Base-by-base conservation (phyloP, 495 filamentous ascomycete species). In the Lasiosphaeria ovina region DNA sequence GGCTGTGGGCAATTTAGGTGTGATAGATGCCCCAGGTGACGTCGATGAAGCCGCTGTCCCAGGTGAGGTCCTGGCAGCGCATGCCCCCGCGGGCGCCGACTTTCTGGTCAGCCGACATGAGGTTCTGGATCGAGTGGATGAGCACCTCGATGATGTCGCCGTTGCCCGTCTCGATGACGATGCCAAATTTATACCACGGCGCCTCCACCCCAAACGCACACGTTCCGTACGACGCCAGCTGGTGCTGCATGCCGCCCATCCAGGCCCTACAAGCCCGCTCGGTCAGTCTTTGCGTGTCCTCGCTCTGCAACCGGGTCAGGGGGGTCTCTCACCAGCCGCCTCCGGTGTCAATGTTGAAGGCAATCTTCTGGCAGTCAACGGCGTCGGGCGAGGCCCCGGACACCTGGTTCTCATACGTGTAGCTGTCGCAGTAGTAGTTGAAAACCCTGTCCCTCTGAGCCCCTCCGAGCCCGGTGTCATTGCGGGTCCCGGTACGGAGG, bases 141-240 rank as follows among this genome's bases (percentile, higher is more conserved):
- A 73, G 70, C 40, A 70, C 57, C 42, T 73, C 63, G 16, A 73
- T 52, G 51, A 72, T 66, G 53, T 73, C 65, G 62, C 69, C 64
- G 31, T 50, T 58, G 52, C 69, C 69, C 24, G 66, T 47, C 9
- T 57, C 7, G 57, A 64, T 68, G 12, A 52, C n/a, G n/a, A 57
- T 54, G 60, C 62, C 61, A 16, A 61, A 58, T n/a, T 56, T 16
- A 2, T 32, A 35, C 34, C 48, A 44, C n/a, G 24, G 6, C 51
- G 9, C 42, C 51, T 66, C 17, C 16, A 66, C 50, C 44, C 60
- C 63, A 40, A 63, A 66, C 9, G 56, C 42, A 51, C 63, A 66
- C 32, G 6, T 35, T 38, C 56, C 60, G 40, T 12, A 63, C 51
- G 47, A 34, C 40, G 56, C 51, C 42, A 66, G 38, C 51, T 66